Base-by-base conservation (phyloP, 129 eudicot genomes). In the Tagetes patula region DNA sequence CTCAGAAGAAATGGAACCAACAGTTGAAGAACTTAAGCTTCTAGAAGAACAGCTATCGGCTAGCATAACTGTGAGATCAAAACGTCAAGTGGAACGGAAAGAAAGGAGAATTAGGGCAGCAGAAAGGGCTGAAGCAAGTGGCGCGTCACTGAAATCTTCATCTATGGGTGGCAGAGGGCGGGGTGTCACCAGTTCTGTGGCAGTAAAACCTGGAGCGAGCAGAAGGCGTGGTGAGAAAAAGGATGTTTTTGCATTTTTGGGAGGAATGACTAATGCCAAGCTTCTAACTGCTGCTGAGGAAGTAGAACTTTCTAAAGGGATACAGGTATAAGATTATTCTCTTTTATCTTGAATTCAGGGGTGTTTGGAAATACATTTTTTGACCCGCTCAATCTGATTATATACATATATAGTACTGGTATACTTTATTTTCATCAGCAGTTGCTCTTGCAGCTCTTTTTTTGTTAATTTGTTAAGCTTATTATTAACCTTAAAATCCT, bases 241-340 rank as follows among this genome's bases (percentile, higher is more conserved):
- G 50, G 99, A 94, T 27, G 91, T 91, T 27, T 76, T 94, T 79
- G 87, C 89, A 58, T 85, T 84, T 75, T 75, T 94, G 78, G 85
- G 96, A 69, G 96, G 88, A 67, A 88, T 85, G 40, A 78, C 93
- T 13, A 56, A 48, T 31, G 87, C 89, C 32, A 86, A 67, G 91
- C 99, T 94, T 67, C 89, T 94, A 47, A 84, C 97, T 36, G 91
- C 93, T 69, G 73, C 75, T 3, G 99, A 94, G 79, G 99, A 94
- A 76, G 86, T 77, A 58, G 82, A 82, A 80, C 80, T 88, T 73
- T 90, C 99, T 7, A 80, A 65, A 81, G 99, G 99, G 72, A 88
- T 94, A 67, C 97, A 94, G 97, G 99, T 90, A 71, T 27, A 66
- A 38, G 53, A 30, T 37, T 76, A 38, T 30, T 55, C 10, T 59